Base-by-base conservation (phyloP, 108 stramenopile species). In the Conticribra weissflogii region DNA sequence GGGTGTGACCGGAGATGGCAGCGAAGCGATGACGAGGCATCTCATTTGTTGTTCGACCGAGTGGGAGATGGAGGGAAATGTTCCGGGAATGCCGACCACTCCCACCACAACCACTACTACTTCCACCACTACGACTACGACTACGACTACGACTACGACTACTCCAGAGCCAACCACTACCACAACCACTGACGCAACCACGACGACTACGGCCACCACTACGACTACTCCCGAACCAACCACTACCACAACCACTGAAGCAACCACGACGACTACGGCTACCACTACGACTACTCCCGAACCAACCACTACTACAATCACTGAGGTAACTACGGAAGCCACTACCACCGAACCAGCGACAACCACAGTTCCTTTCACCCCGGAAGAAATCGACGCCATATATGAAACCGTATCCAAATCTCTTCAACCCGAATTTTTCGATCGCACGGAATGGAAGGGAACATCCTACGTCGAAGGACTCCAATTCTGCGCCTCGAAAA, bases 1-100 rank as follows among this genome's bases (percentile, higher is more conserved):
- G 70, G 70, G 60, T 15, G 9, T 17, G 2, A 34, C 22, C 15
- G 59, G 59, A 24, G 29, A 5, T 1, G 60, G 53, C 12, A 30
- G 28, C 1, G 60, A 61, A 22, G 70, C 27, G 23, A 44, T 33
- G 32, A 59, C 57, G 16, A 2, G 24, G 30, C 23, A 68, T 59
- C 33, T 71, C 53, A 29, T 71, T 59, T 71, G 70, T 36, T 70
- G 68, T 52, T 14, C 27, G 18, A 16, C 21, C 51, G 15, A 32
- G 17, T 28, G 34, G 19, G 64, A 4, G 31, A 12, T 18, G 7
- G 63, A 47, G 5, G 45, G 24, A 12, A 7, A 24, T 24, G 51
- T 30, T 12, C 7, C 3, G 32, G 50, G 17, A n/a, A 32, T 17
- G 31, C 18, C 19, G 21, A 48, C 23, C 5, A 62, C 47, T 21